Evolutionary conservation across 345 rosid species (phyloP).

Genomic region (Geranium brycei): DNA sequence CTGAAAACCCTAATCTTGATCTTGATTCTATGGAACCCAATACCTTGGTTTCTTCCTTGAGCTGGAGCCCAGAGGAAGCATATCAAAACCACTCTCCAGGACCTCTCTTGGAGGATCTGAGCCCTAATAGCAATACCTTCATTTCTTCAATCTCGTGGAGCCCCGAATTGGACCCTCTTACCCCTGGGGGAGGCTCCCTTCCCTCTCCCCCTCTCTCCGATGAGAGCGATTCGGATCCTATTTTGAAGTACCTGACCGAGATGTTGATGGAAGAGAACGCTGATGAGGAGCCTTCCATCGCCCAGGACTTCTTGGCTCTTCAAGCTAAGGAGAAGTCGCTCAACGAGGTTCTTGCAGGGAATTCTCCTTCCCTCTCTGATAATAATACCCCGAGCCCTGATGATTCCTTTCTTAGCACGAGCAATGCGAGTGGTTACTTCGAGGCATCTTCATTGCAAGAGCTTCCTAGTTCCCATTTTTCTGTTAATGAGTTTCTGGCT

Average conservation of each 20-base stretch:
- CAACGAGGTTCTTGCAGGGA: constrained; percentile 14
- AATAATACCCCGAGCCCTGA: constrained; percentile 9
- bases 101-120: no score
- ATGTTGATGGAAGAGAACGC: constrained; percentile 22
- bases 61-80: no score
- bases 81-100: no score
- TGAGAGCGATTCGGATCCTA: constrained; percentile 7
- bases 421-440: constrained; percentile 3
- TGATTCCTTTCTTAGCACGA: constrained; percentile 1
- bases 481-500: constrained; percentile 23
- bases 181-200: no score
- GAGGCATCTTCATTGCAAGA: not conserved
- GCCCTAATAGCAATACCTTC: no score
- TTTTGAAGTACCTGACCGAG: constrained; percentile 22
- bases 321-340: constrained; percentile 22
- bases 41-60: no score
- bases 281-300: constrained; percentile 9
- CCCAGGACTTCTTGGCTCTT: constrained; percentile 14
- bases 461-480: constrained; percentile 1
- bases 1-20: no score
- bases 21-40: no score
- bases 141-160: no score
- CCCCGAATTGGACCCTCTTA: no score
- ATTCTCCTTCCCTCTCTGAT: constrained; percentile 6
- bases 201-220: constrained; percentile 4